Base-by-base conservation (phyloP, 1,139 yeast genomes). In the Hansenula sp. region DNA sequence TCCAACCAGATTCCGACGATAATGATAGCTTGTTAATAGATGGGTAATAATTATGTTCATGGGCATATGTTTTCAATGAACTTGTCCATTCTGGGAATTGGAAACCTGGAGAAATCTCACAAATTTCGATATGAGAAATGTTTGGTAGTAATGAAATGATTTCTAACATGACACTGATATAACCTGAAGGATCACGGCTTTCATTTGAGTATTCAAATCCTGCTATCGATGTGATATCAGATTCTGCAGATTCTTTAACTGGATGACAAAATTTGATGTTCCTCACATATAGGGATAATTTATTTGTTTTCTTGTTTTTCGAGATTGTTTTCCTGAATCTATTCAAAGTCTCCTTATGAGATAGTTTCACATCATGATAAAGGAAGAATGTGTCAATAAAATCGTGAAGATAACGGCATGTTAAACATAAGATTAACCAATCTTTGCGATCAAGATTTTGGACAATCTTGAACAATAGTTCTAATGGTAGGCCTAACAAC, bases 51-150 rank as follows among this genome's bases (percentile, higher is more conserved):
- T 56, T 51, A 33, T 56, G 60, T 36, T 56, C 60, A 41, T 48
- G 52, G 1, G 60, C 59, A 37, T 58, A 54, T 3, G 54, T 50
- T 35, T 53, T 54, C 21, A 56, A 33, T 0, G 57, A 44, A 3
- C 60, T 56, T 15, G 57, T 38, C 68, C 70, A 66, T 27, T 66
- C 52, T 4, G 76, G 75, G 43, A 79, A 76, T 36, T 64, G 68
- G 54, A 79, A 79, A 24, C 69, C 71, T 2, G 81, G 81, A 5
- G 80, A 72, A 1, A 79, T 70, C 44, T 77, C 75, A 17, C 64
- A 62, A 16, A 79, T 48, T 13, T 54, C 53, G n/a, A 67, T 54
- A 28, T 58, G 62, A 2, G 55, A 41, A 3, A 67, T 42, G 38
- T 67, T 66, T 8, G 72, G 71, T 13, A 67, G 50, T 27, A 58